Conservation (phyloP, 2,329 filamentous ascomycete genomes). For the Pleurostoma richardsiae region DNA sequence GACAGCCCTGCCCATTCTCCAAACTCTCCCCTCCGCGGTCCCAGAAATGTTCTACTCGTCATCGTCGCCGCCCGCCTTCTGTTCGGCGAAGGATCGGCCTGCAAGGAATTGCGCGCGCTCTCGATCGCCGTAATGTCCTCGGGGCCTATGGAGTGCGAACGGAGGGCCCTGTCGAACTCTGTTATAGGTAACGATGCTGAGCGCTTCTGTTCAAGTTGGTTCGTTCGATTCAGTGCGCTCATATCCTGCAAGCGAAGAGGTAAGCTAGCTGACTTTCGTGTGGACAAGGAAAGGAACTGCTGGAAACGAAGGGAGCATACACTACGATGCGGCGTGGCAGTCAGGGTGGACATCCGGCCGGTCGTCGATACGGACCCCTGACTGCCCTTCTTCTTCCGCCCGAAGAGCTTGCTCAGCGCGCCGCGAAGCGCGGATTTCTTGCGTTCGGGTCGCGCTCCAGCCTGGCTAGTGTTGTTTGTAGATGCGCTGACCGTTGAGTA, state of each 20-base stretch:
- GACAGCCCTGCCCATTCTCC: constrained; percentile 48
- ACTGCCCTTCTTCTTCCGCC: constrained; percentile 47
- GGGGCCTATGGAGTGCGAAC: constrained; percentile 56
- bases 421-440: constrained; percentile 55
- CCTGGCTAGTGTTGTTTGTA: constrained; percentile 24
- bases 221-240: constrained; percentile 25
- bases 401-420: constrained; percentile 53
- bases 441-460: constrained; percentile 34
- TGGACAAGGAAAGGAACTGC: constrained; percentile 16
- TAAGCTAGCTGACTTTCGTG: not conserved
- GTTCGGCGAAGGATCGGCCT: constrained; percentile 33
- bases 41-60: constrained; percentile 29
- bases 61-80: constrained; percentile 35
- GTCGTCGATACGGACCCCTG: constrained; percentile 20
- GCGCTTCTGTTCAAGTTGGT: constrained; percentile 38
- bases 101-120: constrained; percentile 48
- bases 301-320: constrained; percentile 24
- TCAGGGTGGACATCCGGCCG: constrained; percentile 16
- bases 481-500: constrained; percentile 43
- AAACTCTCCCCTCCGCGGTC: constrained; percentile 27
- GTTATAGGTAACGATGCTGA: constrained; percentile 55
- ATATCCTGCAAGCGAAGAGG: constrained; percentile 27
- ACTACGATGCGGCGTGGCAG: constrained; percentile 38
- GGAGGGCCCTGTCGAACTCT: constrained; percentile 54
- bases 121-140: constrained; percentile 49